Evolutionary conservation across 495 filamentous ascomycete genomes (phyloP), one percentile per base, ranked within the genome.

Genomic region (Amorphotheca resinae): DNA sequence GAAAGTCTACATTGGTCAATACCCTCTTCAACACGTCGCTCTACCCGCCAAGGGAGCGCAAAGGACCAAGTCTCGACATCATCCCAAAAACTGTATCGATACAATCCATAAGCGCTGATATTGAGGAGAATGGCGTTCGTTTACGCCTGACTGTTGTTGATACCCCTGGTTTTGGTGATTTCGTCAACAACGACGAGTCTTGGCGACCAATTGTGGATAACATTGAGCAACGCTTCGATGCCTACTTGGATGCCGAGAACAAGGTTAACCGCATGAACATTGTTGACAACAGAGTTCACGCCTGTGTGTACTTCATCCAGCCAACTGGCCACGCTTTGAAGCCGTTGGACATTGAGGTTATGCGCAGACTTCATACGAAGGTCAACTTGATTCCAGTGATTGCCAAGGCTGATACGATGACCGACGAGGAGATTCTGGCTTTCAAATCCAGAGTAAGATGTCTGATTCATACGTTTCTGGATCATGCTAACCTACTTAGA

Each of bases 191-290:
- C 58, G 93, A 96, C 53, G 91, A 95, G 64, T 98, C 91, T 17
- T 98, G 91, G 91, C 73, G 88, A 54, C 91, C 91, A 33, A 98
- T 98, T 68, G 80, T 95, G 47, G 89, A 98, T 70, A 95, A 96
- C 74, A 95, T 98, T 54, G 93, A 98, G 72, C 85, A 93, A 70
- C 82, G 91, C 48, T 98, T 93, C 59, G 91, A 98, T 62, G 85
- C 91, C 34, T 98, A 95, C 61, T 72, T 96, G 18, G 93, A 98
- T 67, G 89, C 91, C 33, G 91, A 98, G 73, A 96, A 98, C 76
- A 98, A 95, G 80, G 86, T 98, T 59, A 98, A 98, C 72, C 82
- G 91, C 50, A 93, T 93, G 75, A 98, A 98, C 74, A 96, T 96
- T 62, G 78, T 96, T 41, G 91, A 98, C 66, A 96, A 95, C 75